A percentile compares a stretch with the other conserved stretches of the same genome.
phyloP scores from a whole-genome alignment of 768 basidiomycete species.

The Scleroderma citrinum region DNA sequence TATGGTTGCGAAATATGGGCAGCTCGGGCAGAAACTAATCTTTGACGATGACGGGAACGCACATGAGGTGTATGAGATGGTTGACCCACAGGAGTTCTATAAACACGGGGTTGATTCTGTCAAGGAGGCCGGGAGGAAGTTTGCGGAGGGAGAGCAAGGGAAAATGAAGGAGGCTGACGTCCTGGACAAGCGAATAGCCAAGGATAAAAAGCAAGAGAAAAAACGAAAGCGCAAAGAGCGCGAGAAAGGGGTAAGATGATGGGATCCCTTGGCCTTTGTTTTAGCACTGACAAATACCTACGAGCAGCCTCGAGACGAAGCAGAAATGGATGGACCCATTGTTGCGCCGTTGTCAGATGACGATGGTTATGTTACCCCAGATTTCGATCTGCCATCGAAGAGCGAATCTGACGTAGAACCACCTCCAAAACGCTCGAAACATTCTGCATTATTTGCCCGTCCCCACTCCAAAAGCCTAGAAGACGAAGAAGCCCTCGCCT shows the following conservation, averaged over 20 bases:
- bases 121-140: constrained; percentile 59
- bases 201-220: constrained; percentile 85
- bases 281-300: neutral
- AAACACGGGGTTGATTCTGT: constrained; percentile 61
- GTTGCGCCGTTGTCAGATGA: constrained; percentile 39
- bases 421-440: constrained; percentile 31
- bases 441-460: constrained; percentile 18
- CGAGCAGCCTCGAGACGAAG: constrained; percentile 22
- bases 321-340: constrained; percentile 9
- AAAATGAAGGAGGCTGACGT: constrained; percentile 69
- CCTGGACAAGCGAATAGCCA: constrained; percentile 75
- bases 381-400: constrained; percentile 48
- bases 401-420: constrained; percentile 26
- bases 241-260: constrained; percentile 37
- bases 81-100: constrained; percentile 67
- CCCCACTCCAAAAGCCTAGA: constrained; percentile 31
- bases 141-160: constrained; percentile 66
- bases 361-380: constrained; percentile 69
- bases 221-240: constrained; percentile 87
- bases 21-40: constrained; percentile 64
- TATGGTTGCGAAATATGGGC: constrained; percentile 55
- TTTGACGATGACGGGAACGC: constrained; percentile 86
- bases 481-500: constrained; percentile 60
- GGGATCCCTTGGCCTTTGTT: neutral
- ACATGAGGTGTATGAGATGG: constrained; percentile 80